Evolutionary conservation across 192 early-diverging fungal genomes (phyloP).

Genomic region (Entophlyctis luteolus): DNA sequence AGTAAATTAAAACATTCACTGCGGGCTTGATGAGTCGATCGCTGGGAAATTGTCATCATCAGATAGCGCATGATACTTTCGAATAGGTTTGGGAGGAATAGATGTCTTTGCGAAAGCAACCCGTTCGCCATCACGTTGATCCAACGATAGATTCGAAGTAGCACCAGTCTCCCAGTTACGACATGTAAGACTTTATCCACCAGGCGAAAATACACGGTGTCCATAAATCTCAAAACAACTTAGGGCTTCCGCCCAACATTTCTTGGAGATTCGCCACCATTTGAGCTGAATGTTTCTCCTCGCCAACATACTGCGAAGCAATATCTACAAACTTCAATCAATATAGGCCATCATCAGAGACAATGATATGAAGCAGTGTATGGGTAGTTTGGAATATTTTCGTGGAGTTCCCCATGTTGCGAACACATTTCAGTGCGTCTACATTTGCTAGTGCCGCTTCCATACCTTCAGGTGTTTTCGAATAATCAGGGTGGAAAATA

Average conservation of each 20-base stretch:
- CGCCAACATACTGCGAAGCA: constrained; percentile 25
- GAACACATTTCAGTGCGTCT: constrained; percentile 12
- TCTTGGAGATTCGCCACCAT: constrained; percentile 26
- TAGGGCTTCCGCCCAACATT: constrained; percentile 22
- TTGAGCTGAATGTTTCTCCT: constrained; percentile 20
- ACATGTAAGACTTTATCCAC: constrained; percentile 25
- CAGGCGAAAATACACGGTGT: constrained; percentile 23
- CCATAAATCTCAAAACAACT: constrained; percentile 26
- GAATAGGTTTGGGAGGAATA: constrained; percentile 9
- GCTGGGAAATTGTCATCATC: constrained; percentile 30
- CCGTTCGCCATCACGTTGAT: constrained; percentile 3
- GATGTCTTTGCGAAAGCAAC: constrained; percentile 23
- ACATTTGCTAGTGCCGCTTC: constrained; percentile 9
- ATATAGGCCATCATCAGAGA: constrained; percentile 13
- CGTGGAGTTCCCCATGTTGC: constrained; percentile 12
- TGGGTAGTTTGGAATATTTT: constrained; percentile 13
- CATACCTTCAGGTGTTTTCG: background rate
- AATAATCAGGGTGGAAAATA: constrained; percentile 6
- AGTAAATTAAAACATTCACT: constrained; percentile 35
- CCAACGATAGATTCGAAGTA: constrained; percentile 3
- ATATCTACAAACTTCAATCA: constrained; percentile 6
- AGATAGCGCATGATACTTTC: constrained; percentile 26
- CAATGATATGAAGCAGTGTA: constrained; percentile 21
- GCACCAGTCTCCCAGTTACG: constrained; percentile 17
- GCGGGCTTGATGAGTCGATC: constrained; percentile 26